Base-by-base conservation (phyloP, 495 filamentous ascomycete genomes). In the Aspergillus coremiiformis region DNA sequence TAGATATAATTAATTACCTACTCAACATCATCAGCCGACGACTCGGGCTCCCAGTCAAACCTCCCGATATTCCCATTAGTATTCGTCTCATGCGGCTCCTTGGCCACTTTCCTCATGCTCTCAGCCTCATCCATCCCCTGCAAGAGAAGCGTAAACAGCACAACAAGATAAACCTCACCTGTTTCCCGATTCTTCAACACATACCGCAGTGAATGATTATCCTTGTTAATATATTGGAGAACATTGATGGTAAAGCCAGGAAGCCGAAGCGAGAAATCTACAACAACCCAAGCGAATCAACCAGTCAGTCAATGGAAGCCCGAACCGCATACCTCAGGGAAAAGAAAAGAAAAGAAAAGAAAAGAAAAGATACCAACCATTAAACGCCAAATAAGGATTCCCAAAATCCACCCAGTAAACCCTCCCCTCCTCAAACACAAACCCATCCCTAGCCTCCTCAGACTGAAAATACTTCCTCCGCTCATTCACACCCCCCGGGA, bases 341-440 rank as follows among this genome's bases (percentile, higher is more conserved):
- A 41, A 17, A 1, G 27, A 27, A 39, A 24, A 24, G 39, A 30
- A 7, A n/a, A 43, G 22, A 32, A 21, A 20, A 14, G 5, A 24
- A 15, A 50, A 8, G 44, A 15, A 20, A 22, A 32, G 19, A 43
- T 39, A 67, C 69, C 45, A 53, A 84, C 82, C 77, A 62, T 81
- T 83, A 60, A 96, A 95, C 64, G 90, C 86, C 37, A 98, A 63
- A 72, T 91, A 96, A n/a, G 84, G 82, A 62, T 96, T 96, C 58
- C 83, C 93, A 67, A 98, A 96, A 67, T 96, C 92, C 39, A 80
- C 78, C 23, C 74, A 67, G 65, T 95, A 95, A 43, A 76, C 69
- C 54, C 81, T 68, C 1, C 79, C 83, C 33, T 62, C 62, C 51
- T 84, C 80, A 68, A 84, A 85, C 1, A 62, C 70, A 61, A 82